Percentiles rank a stretch among this genome's conserved stretches.
Conservation (phyloP, 441 rosid species). For the Raphanus hybrid region DNA sequence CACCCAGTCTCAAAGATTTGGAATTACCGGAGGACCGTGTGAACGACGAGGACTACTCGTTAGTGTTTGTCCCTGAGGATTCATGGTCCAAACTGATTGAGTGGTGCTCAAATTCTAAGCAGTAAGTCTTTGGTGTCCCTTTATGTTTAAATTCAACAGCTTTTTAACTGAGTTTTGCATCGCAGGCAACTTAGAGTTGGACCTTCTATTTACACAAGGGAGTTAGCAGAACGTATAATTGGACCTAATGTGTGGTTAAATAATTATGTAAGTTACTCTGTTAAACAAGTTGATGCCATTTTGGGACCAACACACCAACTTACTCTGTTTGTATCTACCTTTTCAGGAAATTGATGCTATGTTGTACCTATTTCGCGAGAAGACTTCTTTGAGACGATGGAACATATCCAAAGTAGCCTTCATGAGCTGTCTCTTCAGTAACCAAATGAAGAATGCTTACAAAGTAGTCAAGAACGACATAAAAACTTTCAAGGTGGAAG, state of each 20-base stretch:
- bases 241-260: background rate
- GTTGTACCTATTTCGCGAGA: background rate
- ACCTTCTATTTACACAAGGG: background rate
- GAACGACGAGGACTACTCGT: background rate
- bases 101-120: background rate
- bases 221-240: background rate
- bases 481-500: background rate
- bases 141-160: background rate
- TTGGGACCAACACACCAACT: no score
- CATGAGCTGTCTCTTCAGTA: background rate
- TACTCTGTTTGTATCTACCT: background rate
- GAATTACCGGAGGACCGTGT: background rate
- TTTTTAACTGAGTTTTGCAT: background rate
- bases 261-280: background rate
- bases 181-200: background rate
- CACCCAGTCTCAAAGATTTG: background rate
- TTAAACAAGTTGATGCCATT: no score
- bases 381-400: background rate
- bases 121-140: background rate
- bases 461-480: background rate
- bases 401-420: background rate
- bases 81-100: background rate
- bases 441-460: background rate
- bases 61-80: background rate
- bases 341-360: background rate